A percentile compares a stretch with the other conserved stretches of the same genome.
phyloP scores from a whole-genome alignment of 352 stramenopile genomes.

The Pythium dissotocum region DNA sequence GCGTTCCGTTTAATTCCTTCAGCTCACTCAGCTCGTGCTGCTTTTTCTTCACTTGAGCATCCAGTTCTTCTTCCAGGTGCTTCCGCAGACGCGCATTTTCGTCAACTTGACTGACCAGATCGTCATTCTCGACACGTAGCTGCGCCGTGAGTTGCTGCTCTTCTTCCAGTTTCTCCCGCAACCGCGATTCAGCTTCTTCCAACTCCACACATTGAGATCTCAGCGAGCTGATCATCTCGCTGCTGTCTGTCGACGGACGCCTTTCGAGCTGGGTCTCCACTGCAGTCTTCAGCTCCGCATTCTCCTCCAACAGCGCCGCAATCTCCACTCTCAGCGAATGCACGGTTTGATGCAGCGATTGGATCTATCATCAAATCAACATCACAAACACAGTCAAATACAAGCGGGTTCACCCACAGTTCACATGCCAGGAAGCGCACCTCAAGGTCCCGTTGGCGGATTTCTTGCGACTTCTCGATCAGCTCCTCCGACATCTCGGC shows the following conservation, averaged over 20 bases:
- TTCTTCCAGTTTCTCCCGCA: slow-evolving; percentile 42
- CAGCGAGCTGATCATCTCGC: slow-evolving; percentile 40
- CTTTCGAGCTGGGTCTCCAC: slow-evolving; percentile 3
- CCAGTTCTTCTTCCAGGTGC: slow-evolving; percentile 19
- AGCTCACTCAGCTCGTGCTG: slow-evolving; percentile 57
- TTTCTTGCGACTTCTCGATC: slow-evolving; percentile 73
- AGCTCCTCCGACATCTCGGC: slow-evolving; percentile 79
- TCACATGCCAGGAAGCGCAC: slow-evolving; percentile 11
- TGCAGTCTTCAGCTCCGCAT: slow-evolving; percentile 37
- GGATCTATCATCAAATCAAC: slow-evolving; percentile 36
- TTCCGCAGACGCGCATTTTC: slow-evolving; percentile 17
- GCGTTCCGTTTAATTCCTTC: slow-evolving; percentile 44
- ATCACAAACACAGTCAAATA: slow-evolving; percentile 2
- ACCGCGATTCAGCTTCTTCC: slow-evolving; percentile 46
- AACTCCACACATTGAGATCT: slow-evolving; percentile 57
- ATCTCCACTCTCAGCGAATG: slow-evolving; percentile 51
- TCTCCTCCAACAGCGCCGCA: slow-evolving; percentile 43
- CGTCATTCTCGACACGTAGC: slow-evolving; percentile 50
- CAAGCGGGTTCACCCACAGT: not conserved
- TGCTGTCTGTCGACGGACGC: slow-evolving; percentile 20
- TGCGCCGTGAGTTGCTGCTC: slow-evolving; percentile 42
- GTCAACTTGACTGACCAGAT: slow-evolving; percentile 33
- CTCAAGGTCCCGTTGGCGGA: slow-evolving; percentile 60
- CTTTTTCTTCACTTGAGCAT: slow-evolving; percentile 46
- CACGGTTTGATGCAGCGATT: slow-evolving; percentile 47